Percentiles rank a stretch among this genome's conserved stretches.
Conservation (phyloP, 192 early-diverging fungal species). For the Coemansia sp. region DNA sequence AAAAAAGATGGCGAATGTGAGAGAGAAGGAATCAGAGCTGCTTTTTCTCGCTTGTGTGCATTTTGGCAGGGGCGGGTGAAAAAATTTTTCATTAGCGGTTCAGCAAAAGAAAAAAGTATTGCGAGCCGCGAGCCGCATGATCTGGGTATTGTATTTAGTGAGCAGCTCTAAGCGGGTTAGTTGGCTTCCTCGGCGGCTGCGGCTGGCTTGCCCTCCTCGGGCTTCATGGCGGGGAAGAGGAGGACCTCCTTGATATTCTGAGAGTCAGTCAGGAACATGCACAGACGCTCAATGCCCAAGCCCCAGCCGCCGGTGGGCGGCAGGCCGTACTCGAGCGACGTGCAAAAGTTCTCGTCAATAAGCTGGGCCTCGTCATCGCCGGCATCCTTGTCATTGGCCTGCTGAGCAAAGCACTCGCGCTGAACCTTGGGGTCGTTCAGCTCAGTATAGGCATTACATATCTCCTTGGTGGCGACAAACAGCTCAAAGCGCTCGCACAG, state of each 20-base stretch:
- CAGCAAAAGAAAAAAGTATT: not conserved
- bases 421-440: slow-evolving; percentile 99
- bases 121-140: slow-evolving; percentile 1
- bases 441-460: slow-evolving; percentile 99
- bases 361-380: slow-evolving; percentile 99
- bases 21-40: slow-evolving; percentile 24
- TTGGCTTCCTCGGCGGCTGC: slow-evolving; percentile 1
- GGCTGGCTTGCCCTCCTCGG: slow-evolving; percentile 48
- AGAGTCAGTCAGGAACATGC: slow-evolving; percentile 98
- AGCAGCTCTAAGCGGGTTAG: not conserved
- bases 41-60: not conserved
- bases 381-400: slow-evolving; percentile 93
- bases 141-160: not conserved
- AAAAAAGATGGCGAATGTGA: slow-evolving; percentile 19
- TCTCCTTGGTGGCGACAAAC: slow-evolving; percentile 98
- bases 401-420: slow-evolving; percentile 96
- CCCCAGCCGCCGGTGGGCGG: slow-evolving; percentile 95
- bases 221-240: slow-evolving; percentile 71
- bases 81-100: not conserved
- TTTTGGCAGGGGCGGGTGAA: not conserved
- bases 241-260: slow-evolving; percentile 97
- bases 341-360: slow-evolving; percentile 97
- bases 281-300: slow-evolving; percentile 93
- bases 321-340: slow-evolving; percentile 93
- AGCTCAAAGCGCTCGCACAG: slow-evolving; percentile 98